Percentiles rank a stretch among this genome's conserved stretches.
Conservation (phyloP, 2,329 filamentous ascomycete species). For the Rosellinia necatrix region DNA sequence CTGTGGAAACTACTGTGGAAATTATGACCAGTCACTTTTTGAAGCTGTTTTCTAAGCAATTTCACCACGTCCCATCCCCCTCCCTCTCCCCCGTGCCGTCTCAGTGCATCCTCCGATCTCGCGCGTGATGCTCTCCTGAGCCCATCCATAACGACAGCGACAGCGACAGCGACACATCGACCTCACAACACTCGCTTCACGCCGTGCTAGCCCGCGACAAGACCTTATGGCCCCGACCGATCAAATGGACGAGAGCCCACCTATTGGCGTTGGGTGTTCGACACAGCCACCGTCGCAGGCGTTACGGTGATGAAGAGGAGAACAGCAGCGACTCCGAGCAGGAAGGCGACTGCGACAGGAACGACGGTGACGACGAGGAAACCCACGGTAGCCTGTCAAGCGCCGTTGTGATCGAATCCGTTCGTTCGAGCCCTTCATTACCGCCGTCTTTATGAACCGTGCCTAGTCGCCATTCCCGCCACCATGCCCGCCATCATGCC, state of each 20-base stretch:
- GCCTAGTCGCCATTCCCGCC: background rate
- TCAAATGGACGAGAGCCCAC: constrained; percentile 3
- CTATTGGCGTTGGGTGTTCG: constrained; percentile 4
- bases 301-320: no score
- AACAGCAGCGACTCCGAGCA: no score
- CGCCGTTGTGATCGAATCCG: constrained; percentile 1
- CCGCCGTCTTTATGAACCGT: background rate
- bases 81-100: background rate
- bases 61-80: background rate
- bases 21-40: no score
- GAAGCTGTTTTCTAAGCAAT: no score
- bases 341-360: no score
- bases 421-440: constrained; percentile 5
- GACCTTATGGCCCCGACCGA: background rate
- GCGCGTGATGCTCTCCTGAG: background rate
- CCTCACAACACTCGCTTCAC: constrained; percentile 4
- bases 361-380: no score
- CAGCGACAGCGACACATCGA: constrained; percentile 2
- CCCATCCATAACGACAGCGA: background rate
- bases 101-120: background rate
- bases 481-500: background rate
- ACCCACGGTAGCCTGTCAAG: background rate
- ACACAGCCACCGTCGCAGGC: constrained; percentile 4
- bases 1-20: no score
- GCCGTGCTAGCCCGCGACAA: constrained; percentile 5